phyloP scores from a whole-genome alignment of 768 basidiomycete genomes.

The Russula ochroleuca region DNA sequence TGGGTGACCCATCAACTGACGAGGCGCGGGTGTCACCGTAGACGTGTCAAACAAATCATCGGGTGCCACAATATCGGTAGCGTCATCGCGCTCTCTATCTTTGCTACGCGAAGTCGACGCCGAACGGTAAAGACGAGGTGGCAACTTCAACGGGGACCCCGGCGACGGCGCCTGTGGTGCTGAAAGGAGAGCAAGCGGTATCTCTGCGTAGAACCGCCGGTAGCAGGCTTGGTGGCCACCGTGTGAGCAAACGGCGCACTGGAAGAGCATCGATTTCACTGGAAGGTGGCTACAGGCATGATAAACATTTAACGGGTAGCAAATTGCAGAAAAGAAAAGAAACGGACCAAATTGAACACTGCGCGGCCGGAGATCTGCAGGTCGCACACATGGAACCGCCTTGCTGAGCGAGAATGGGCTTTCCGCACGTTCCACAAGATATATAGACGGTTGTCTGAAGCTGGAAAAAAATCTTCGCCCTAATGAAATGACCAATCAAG shows the following conservation, averaged over 20 bases:
- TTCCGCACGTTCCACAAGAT: constrained; percentile 63
- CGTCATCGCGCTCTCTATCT: constrained; percentile 22
- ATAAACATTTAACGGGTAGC: constrained; percentile 8
- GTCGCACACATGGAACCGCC: constrained; percentile 51
- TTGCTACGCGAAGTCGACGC: constrained; percentile 29
- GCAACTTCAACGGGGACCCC: constrained; percentile 22
- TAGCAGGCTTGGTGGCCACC: constrained; percentile 83
- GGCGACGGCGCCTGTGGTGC: constrained; percentile 33
- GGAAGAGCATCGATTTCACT: constrained; percentile 63
- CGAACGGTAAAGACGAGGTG: constrained; percentile 22
- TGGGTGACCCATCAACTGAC: constrained; percentile 47
- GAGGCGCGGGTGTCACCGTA: constrained; percentile 4
- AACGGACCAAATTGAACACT: constrained; percentile 72
- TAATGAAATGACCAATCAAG: neutral
- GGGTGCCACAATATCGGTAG: neutral
- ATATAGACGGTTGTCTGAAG: constrained; percentile 70
- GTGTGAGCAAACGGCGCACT: constrained; percentile 72
- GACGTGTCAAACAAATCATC: constrained; percentile 24
- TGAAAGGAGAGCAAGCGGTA: constrained; percentile 49
- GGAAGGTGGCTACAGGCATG: constrained; percentile 60
- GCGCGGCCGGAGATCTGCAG: constrained; percentile 47
- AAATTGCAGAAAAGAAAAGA: neutral
- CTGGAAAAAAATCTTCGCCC: constrained; percentile 37
- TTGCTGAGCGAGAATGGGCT: constrained; percentile 49
- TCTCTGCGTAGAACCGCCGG: constrained; percentile 57